These are phyloP conservation scores for Claviceps capensis DNA, from an alignment of 2,329 filamentous ascomycete genomes.

Conservation along the genomic window DNA sequence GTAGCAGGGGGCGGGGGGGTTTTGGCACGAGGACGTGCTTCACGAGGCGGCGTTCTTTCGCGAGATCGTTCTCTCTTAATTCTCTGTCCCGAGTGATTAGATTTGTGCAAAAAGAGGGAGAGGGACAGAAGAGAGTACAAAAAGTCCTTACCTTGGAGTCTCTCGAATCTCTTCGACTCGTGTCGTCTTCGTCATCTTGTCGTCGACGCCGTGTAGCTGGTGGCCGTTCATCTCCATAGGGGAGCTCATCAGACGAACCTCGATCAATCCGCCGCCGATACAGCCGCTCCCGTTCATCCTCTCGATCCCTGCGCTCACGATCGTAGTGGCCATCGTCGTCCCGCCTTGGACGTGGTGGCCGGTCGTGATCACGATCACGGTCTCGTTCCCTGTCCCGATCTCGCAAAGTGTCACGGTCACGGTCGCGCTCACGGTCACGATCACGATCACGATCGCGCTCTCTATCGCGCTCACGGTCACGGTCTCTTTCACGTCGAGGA, in stretches of 20 bases:
- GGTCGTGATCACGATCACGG: constrained; percentile 30
- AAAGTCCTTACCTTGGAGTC: constrained; percentile 46
- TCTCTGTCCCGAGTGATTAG: constrained; percentile 32
- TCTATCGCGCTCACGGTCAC: constrained; percentile 29
- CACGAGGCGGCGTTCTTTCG: constrained; percentile 47
- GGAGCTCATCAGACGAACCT: constrained; percentile 72
- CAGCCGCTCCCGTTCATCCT: constrained; percentile 77
- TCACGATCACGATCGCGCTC: constrained; percentile 16
- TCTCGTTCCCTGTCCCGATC: constrained; percentile 16
- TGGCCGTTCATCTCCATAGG: constrained; percentile 69
- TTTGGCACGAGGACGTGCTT: constrained; percentile 42
- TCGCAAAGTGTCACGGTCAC: constrained; percentile 14
- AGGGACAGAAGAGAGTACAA: background rate
- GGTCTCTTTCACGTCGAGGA: constrained; percentile 27
- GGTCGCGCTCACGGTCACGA: constrained; percentile 13
- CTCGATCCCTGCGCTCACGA: constrained; percentile 72
- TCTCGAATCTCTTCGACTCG: constrained; percentile 49
- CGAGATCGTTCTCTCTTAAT: constrained; percentile 42
- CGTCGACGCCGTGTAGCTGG: constrained; percentile 58
- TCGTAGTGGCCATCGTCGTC: constrained; percentile 62
- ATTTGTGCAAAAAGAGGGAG: background rate
- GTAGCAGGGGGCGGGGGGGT: constrained; percentile 28
- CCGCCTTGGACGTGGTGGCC: constrained; percentile 39
- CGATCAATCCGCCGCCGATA: constrained; percentile 70
- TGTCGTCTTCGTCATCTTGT: constrained; percentile 63